phyloP scores from a whole-genome alignment of 1,284 basidiomycete genomes.

The Fomitiporia mediterranea region DNA sequence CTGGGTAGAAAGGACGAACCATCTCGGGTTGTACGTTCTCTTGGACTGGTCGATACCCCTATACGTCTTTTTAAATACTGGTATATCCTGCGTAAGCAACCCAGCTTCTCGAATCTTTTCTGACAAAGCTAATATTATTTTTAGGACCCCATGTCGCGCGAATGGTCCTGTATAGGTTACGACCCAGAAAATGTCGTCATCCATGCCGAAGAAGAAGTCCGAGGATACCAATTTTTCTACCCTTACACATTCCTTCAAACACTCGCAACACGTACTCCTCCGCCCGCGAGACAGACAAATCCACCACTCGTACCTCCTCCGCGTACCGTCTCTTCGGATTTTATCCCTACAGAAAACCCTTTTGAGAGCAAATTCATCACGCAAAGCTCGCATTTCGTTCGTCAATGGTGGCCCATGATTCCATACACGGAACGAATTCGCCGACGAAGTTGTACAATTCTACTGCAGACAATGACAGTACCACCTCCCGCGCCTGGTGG shows the following conservation, averaged over 20 bases:
- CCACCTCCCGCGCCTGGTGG: conserved; percentile 46
- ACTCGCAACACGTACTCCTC: conserved; percentile 26
- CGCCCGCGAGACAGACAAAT: neutral
- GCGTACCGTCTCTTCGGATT: conserved; percentile 40
- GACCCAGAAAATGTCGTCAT: conserved; percentile 55
- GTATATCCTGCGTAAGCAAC: conserved; percentile 62
- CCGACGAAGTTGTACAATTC: conserved; percentile 65
- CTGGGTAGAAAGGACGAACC: conserved; percentile 46
- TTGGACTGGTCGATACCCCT: conserved; percentile 59
- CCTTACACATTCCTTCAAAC: conserved; percentile 45
- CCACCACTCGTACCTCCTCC: conserved; percentile 21
- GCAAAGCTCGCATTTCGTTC: conserved; percentile 64
- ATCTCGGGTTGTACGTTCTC: conserved; percentile 59
- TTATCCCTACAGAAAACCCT: conserved; percentile 26
- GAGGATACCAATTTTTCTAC: conserved; percentile 54
- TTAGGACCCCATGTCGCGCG: conserved; percentile 11
- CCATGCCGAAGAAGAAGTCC: conserved; percentile 59
- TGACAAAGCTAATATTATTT: neutral
- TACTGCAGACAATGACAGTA: conserved; percentile 58
- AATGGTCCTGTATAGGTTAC: conserved; percentile 69
- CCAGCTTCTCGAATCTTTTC: neutral
- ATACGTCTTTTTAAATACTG: conserved; percentile 67
- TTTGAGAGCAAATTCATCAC: conserved; percentile 4
- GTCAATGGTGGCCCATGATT: conserved; percentile 73
- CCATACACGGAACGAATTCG: conserved; percentile 41